These are phyloP conservation scores for Phytophthora vignae DNA, from an alignment of 352 stramenopile species.

Conservation along the genomic window DNA sequence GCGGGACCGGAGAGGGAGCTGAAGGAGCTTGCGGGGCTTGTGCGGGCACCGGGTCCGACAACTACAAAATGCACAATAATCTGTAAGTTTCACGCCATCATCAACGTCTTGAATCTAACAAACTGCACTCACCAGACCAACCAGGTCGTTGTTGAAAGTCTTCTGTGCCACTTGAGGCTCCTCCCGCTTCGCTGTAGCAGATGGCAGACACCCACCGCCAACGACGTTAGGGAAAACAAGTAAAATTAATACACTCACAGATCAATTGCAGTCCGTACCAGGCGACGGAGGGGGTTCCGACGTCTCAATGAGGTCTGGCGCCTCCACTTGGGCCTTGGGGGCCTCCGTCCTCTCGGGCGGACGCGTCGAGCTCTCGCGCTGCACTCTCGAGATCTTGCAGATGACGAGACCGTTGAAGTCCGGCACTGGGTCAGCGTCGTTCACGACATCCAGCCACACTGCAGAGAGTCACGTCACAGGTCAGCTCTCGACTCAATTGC, in stretches of 20 bases:
- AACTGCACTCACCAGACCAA: conserved; percentile 64
- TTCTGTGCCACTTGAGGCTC: conserved; percentile 57
- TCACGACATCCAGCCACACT: conserved; percentile 87
- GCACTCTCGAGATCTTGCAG: conserved; percentile 82
- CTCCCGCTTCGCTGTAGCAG: conserved; percentile 56
- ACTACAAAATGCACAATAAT: conserved; percentile 31
- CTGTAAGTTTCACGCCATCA: conserved; percentile 2
- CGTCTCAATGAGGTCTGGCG: conserved; percentile 83
- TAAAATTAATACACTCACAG: background rate
- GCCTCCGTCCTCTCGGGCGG: conserved; percentile 46
- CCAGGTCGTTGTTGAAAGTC: conserved; percentile 83
- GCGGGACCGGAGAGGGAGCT: conserved; percentile 46
- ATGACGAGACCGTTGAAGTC: conserved; percentile 85
- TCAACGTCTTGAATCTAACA: background rate
- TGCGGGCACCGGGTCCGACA: conserved; percentile 67
- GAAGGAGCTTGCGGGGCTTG: conserved; percentile 43
- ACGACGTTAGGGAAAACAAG: background rate
- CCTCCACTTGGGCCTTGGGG: conserved; percentile 37
- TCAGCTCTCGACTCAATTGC: conserved; percentile 10
- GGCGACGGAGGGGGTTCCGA: conserved; percentile 44
- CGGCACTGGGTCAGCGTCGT: conserved; percentile 74
- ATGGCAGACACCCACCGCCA: background rate
- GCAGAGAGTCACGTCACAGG: background rate
- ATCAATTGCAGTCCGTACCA: conserved; percentile 15
- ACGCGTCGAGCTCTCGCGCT: conserved; percentile 54